Evolutionary conservation across 202 grass and related monocot species (phyloP).

Genomic region (Sporobolus alterniflorus): DNA sequence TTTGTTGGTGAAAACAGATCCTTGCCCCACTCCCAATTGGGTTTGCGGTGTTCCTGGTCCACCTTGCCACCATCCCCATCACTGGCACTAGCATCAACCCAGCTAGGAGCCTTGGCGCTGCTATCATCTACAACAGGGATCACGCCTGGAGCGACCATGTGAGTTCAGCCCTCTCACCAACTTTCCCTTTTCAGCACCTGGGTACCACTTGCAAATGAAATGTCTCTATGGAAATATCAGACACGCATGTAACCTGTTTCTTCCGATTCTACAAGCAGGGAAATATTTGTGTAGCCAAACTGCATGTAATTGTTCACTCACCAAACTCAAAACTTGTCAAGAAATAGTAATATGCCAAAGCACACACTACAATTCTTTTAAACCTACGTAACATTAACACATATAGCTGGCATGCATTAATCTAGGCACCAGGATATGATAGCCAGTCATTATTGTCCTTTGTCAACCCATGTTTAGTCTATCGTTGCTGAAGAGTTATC

Average conservation of each 20-base stretch:
- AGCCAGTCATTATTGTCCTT: not conserved
- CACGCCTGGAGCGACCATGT: slow-evolving; percentile 91
- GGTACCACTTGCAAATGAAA: slow-evolving; percentile 11
- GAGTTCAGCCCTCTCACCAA: slow-evolving; percentile 39
- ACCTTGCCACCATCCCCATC: slow-evolving; percentile 94
- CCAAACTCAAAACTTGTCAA: not conserved
- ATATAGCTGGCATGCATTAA: not conserved
- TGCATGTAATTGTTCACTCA: slow-evolving; percentile 2
- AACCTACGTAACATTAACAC: not conserved
- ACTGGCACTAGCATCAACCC: slow-evolving; percentile 98
- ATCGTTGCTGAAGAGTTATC: not conserved
- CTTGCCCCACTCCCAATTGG: slow-evolving; percentile 91
- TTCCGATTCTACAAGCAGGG: not conserved
- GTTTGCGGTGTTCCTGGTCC: slow-evolving; percentile 93
- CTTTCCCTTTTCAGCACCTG: slow-evolving; percentile 20
- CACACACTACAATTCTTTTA: no score
- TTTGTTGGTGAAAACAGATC: slow-evolving; percentile 56
- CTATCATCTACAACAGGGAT: slow-evolving; percentile 88
- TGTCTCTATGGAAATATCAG: not conserved
- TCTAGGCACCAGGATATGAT: not conserved
- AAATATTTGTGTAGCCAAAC: slow-evolving; percentile 4
- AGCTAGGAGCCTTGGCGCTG: slow-evolving; percentile 85
- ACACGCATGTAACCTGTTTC: slow-evolving; percentile 4
- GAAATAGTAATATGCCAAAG: not conserved
- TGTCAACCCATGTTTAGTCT: not conserved